Conservation (phyloP, 495 filamentous ascomycete species). For the Neurospora intermedia region DNA sequence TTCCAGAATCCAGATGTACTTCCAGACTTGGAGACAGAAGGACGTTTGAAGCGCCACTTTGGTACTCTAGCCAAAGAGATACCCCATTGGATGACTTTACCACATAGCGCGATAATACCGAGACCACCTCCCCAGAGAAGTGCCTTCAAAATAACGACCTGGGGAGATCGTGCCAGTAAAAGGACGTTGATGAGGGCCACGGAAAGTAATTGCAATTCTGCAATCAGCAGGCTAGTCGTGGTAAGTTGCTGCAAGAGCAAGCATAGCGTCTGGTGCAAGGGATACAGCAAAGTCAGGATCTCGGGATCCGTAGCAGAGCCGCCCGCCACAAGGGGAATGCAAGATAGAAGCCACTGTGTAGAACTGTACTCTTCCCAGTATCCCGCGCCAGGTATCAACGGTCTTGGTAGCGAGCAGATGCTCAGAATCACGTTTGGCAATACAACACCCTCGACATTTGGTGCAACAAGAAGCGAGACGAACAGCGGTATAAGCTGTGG, state of each 20-base stretch:
- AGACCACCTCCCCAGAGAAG: slow-evolving; percentile 84
- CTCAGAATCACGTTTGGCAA: slow-evolving; percentile 73
- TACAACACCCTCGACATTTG: slow-evolving; percentile 43
- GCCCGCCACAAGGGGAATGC: slow-evolving; percentile 39
- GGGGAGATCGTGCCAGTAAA: slow-evolving; percentile 68
- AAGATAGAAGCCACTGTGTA: slow-evolving; percentile 63
- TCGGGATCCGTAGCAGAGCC: slow-evolving; percentile 33
- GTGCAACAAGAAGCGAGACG: slow-evolving; percentile 66
- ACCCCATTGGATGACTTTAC: slow-evolving; percentile 72
- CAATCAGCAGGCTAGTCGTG: slow-evolving; percentile 72
- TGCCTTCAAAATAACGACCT: slow-evolving; percentile 70
- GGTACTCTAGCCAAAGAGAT: slow-evolving; percentile 80
- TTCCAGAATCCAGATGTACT: neutral
- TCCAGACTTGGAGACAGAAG: slow-evolving; percentile 13
- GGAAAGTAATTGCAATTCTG: slow-evolving; percentile 82
- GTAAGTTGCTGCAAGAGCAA: slow-evolving; percentile 65
- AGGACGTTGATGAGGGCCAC: slow-evolving; percentile 73
- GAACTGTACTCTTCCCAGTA: slow-evolving; percentile 45
- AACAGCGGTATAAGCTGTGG: slow-evolving; percentile 66
- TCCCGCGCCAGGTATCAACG: slow-evolving; percentile 53
- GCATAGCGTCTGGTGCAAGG: slow-evolving; percentile 76
- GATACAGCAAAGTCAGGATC: slow-evolving; percentile 59
- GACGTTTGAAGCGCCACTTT: slow-evolving; percentile 73
- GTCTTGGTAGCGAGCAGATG: slow-evolving; percentile 63
- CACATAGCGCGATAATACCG: slow-evolving; percentile 59